Conservation (phyloP, 2,329 filamentous ascomycete genomes). For the Beauveria pseudobassiana region DNA sequence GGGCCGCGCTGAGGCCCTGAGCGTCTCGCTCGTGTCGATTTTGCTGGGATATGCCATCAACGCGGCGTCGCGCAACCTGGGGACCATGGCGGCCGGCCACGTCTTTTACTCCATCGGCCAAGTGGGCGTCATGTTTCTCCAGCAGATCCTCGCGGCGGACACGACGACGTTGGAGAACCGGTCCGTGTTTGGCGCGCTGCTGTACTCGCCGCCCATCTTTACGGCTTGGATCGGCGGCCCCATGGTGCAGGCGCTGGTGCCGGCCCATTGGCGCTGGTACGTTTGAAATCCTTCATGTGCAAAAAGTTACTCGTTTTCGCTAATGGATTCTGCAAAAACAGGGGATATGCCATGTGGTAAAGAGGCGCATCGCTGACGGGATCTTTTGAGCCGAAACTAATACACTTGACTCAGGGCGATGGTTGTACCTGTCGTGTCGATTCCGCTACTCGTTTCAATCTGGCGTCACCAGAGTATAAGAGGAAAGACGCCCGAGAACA, state of each 20-base stretch:
- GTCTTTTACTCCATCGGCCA: slow-evolving; percentile 55
- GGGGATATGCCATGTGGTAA: slow-evolving; percentile 51
- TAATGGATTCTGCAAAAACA: not conserved
- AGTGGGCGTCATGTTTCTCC: slow-evolving; percentile 51
- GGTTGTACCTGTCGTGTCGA: slow-evolving; percentile 47
- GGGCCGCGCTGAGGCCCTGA: slow-evolving; percentile 52
- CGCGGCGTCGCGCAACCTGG: slow-evolving; percentile 45
- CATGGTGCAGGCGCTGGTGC: slow-evolving; percentile 31
- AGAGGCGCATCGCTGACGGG: not conserved
- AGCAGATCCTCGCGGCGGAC: slow-evolving; percentile 60
- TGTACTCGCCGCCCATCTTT: slow-evolving; percentile 51
- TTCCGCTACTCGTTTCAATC: slow-evolving; percentile 45
- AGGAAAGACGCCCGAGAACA: slow-evolving; percentile 26
- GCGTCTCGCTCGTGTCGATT: slow-evolving; percentile 44
- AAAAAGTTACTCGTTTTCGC: not conserved
- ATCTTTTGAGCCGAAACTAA: too few relatives aligned
- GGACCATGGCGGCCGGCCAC: slow-evolving; percentile 45
- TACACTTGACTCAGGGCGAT: slow-evolving; percentile 33
- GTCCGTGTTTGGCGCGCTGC: slow-evolving; percentile 50
- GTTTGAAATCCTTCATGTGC: too few relatives aligned
- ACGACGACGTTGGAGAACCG: slow-evolving; percentile 53
- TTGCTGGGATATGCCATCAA: slow-evolving; percentile 51
- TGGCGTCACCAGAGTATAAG: slow-evolving; percentile 45
- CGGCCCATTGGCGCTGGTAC: slow-evolving; percentile 45
- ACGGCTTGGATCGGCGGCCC: slow-evolving; percentile 51